These are phyloP conservation scores for Cercospora brassicicola DNA, from an alignment of 2,329 filamentous ascomycete species.

Conservation along the genomic window DNA sequence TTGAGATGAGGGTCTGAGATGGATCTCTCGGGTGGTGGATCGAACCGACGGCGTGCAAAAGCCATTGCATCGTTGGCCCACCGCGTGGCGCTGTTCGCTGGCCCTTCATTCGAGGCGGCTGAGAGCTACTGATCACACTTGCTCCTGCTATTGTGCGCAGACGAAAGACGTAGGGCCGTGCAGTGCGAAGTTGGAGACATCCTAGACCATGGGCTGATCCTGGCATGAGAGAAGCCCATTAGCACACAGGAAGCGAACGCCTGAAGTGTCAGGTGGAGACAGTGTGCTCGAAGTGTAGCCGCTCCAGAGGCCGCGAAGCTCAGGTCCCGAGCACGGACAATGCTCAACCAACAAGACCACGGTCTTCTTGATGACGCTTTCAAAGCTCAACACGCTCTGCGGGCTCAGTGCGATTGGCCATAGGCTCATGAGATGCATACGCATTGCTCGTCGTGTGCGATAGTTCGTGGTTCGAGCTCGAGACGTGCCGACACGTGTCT, in stretches of 20 bases:
- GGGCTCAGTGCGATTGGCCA: not conserved
- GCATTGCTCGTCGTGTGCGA: not conserved
- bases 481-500: not conserved
- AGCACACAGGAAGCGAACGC: not conserved
- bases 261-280: not conserved
- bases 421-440: not conserved
- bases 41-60: not conserved
- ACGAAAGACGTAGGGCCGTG: not conserved
- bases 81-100: not conserved
- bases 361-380: not conserved
- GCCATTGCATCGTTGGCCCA: not conserved
- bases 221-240: not conserved
- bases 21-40: not conserved
- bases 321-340: not conserved
- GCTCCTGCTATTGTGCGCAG: not conserved
- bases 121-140: not conserved
- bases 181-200: not conserved
- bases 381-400: not conserved
- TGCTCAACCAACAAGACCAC: not conserved
- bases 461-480: not conserved
- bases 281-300: not conserved
- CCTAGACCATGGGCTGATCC: not conserved
- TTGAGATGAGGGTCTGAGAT: not conserved
- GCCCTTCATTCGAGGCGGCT: not conserved
- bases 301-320: not conserved